These are phyloP conservation scores for Saitozyma podzolica DNA, from an alignment of 768 basidiomycete genomes.

Conservation along the genomic window DNA sequence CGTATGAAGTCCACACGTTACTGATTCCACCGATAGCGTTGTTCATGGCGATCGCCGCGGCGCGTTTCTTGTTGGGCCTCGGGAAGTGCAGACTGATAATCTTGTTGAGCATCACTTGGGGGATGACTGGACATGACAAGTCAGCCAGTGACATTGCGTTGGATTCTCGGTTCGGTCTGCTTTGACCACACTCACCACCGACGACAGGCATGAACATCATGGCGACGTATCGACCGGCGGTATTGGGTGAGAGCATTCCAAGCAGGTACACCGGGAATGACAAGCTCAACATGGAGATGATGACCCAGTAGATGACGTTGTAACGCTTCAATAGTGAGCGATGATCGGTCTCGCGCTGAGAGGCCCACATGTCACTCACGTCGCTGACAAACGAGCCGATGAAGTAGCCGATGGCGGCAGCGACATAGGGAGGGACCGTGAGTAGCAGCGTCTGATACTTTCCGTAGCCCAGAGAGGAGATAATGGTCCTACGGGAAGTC, in stretches of 20 bases:
- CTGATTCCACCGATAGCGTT: conserved; percentile 43
- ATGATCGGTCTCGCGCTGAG: no score
- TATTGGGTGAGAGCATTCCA: conserved; percentile 1
- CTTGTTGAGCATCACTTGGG: conserved; percentile 46
- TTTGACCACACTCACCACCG: no score
- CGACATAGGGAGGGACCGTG: conserved; percentile 32
- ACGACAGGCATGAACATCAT: conserved; percentile 20
- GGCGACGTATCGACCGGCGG: conserved; percentile 22
- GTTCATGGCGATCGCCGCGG: conserved; percentile 40
- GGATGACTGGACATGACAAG: conserved; percentile 20
- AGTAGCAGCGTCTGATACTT: conserved; percentile 16
- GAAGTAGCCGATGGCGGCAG: conserved; percentile 12
- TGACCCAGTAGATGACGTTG: neutral
- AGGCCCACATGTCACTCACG: no score
- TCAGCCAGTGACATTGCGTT: no score
- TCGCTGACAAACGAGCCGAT: no score
- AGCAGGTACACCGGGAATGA: neutral
- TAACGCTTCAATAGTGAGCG: no score
- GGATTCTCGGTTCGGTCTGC: no score
- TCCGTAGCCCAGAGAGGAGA: neutral
- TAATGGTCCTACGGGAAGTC: neutral
- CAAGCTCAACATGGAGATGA: conserved; percentile 8
- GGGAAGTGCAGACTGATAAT: conserved; percentile 40
- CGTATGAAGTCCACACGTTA: conserved; percentile 38
- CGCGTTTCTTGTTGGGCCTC: conserved; percentile 43